Conservation (phyloP, 1,284 basidiomycete species). For the Sporisorium reilianum region DNA sequence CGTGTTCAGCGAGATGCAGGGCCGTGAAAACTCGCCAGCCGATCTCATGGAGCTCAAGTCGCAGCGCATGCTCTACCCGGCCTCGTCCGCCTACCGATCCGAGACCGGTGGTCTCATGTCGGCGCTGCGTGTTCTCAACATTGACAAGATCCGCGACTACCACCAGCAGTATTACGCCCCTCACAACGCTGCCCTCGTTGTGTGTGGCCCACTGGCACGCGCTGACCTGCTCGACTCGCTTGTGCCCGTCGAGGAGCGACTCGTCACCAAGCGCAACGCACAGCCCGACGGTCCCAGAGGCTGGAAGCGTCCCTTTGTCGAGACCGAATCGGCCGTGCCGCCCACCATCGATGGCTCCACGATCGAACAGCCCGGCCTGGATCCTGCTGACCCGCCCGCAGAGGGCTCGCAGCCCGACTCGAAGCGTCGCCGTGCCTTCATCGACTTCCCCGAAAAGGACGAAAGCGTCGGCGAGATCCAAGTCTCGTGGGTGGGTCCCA, state of each 20-base stretch:
- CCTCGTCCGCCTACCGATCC: slow-evolving; percentile 88
- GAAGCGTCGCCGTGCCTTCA: slow-evolving; percentile 73
- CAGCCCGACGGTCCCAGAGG: slow-evolving; percentile 79
- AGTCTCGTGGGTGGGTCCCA: slow-evolving; percentile 83
- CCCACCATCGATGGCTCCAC: slow-evolving; percentile 70
- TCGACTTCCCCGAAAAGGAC: slow-evolving; percentile 98
- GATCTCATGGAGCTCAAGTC: slow-evolving; percentile 84
- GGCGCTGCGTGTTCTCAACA: slow-evolving; percentile 84
- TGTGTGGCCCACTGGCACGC: slow-evolving; percentile 80
- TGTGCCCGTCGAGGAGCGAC: slow-evolving; percentile 68
- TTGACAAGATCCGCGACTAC: slow-evolving; percentile 89
- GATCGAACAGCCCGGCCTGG: slow-evolving; percentile 50
- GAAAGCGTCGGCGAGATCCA: slow-evolving; percentile 90
- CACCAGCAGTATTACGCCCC: slow-evolving; percentile 93
- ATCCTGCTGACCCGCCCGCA: slow-evolving; percentile 56
- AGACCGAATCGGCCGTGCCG: slow-evolving; percentile 81
- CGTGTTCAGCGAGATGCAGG: slow-evolving; percentile 90
- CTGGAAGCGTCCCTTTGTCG: slow-evolving; percentile 95
- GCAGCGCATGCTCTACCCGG: slow-evolving; percentile 79
- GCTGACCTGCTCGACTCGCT: slow-evolving; percentile 75
- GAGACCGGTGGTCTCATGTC: slow-evolving; percentile 98
- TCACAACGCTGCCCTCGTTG: slow-evolving; percentile 88
- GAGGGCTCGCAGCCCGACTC: slow-evolving; percentile 35
- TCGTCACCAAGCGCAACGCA: slow-evolving; percentile 50
- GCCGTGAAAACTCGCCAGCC: slow-evolving; percentile 88